Conservation (phyloP, 805 yeast genomes). For the Debaryomyces maramus region DNA sequence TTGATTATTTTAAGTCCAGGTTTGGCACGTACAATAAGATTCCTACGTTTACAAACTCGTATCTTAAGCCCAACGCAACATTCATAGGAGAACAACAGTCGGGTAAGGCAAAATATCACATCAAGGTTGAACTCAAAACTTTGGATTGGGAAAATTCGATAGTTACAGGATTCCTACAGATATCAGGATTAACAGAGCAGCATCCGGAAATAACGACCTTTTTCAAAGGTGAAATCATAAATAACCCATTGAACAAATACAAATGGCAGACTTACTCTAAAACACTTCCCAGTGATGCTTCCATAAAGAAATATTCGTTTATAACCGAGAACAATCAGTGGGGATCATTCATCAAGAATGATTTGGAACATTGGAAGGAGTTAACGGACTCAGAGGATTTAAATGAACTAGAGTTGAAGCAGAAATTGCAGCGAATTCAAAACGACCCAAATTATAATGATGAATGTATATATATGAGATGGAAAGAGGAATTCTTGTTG, state of each 20-base stretch:
- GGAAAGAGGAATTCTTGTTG: constrained; percentile 88
- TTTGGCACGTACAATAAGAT: constrained; percentile 5
- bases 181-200: constrained; percentile 61
- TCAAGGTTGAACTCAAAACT: constrained; percentile 64
- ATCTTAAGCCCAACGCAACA: constrained; percentile 59
- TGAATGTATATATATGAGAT: constrained; percentile 72
- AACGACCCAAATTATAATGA: constrained; percentile 28
- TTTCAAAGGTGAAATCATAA: constrained; percentile 70
- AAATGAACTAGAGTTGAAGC: constrained; percentile 34
- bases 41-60: constrained; percentile 39
- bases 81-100: constrained; percentile 73
- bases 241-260: constrained; percentile 38
- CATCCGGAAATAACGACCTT: constrained; percentile 69
- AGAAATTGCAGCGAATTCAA: constrained; percentile 30
- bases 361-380: constrained; percentile 53
- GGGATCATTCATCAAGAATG: constrained; percentile 46
- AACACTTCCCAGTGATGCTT: constrained; percentile 9
- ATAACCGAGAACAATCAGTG: constrained; percentile 58
- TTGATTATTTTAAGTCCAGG: background rate
- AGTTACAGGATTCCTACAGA: constrained; percentile 61
- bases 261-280: constrained; percentile 19
- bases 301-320: constrained; percentile 45
- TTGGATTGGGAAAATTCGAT: constrained; percentile 59
- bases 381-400: constrained; percentile 51
- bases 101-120: constrained; percentile 63